These are phyloP conservation scores for Pythium myriotylum DNA, from an alignment of 352 stramenopile genomes.

Conservation along the genomic window DNA sequence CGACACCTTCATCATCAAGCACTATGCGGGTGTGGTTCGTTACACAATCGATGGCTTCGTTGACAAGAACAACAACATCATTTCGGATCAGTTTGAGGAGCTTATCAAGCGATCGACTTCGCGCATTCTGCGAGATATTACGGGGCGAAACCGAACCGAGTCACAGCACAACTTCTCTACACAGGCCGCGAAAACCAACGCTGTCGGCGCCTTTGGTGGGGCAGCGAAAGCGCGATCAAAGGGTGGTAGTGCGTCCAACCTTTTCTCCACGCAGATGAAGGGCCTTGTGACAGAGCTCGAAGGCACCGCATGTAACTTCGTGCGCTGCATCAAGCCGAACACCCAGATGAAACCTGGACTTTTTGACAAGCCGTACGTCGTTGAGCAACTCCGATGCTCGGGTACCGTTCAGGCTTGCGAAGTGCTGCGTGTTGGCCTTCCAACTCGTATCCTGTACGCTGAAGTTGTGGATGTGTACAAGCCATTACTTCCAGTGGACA, in stretches of 20 bases:
- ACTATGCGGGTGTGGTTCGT: slow-evolving; percentile 83
- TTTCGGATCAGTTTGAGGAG: slow-evolving; percentile 89
- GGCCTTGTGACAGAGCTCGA: slow-evolving; percentile 81
- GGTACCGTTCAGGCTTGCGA: slow-evolving; percentile 81
- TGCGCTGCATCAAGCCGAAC: slow-evolving; percentile 97
- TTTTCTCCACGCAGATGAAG: slow-evolving; percentile 87
- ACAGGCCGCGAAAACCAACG: slow-evolving; percentile 56
- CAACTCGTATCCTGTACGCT: slow-evolving; percentile 84
- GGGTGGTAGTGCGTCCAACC: slow-evolving; percentile 64
- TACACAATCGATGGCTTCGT: slow-evolving; percentile 89
- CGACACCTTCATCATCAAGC: slow-evolving; percentile 84
- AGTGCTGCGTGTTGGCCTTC: slow-evolving; percentile 78
- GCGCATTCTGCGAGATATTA: slow-evolving; percentile 73
- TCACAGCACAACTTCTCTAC: slow-evolving; percentile 44
- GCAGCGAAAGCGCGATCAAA: slow-evolving; percentile 57
- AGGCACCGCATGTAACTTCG: slow-evolving; percentile 92
- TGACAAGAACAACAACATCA: slow-evolving; percentile 92
- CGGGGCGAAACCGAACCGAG: slow-evolving; percentile 43
- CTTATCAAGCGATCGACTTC: slow-evolving; percentile 80
- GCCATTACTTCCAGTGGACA: slow-evolving; percentile 56
- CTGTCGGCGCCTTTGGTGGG: slow-evolving; percentile 34
- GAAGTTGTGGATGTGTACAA: slow-evolving; percentile 87
- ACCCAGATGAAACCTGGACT: slow-evolving; percentile 89
- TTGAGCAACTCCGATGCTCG: slow-evolving; percentile 74
- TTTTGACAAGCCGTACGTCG: slow-evolving; percentile 78